phyloP scores from a whole-genome alignment of 306 rosid species.

The Vicia villosa region DNA sequence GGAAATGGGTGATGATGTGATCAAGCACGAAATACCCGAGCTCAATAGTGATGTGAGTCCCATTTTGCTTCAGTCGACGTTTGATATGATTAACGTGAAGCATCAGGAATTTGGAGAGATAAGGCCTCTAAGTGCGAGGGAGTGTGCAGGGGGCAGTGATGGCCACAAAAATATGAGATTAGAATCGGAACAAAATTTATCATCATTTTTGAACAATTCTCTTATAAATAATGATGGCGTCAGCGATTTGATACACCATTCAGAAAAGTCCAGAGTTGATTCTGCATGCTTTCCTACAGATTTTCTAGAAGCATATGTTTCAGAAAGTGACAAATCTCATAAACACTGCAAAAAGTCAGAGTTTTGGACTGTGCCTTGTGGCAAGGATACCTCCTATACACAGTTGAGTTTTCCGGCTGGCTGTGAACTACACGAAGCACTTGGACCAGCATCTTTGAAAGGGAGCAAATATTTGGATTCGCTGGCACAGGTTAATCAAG shows the following conservation, averaged over 20 bases:
- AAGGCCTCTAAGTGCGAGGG: conserved; percentile 44
- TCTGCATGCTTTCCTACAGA: conserved; percentile 54
- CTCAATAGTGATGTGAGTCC: conserved; percentile 46
- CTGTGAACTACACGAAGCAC: conserved; percentile 92
- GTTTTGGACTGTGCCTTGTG: conserved; percentile 41
- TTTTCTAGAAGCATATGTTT: conserved; percentile 48
- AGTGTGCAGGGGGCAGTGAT: conserved; percentile 35
- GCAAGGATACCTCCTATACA: conserved; percentile 35
- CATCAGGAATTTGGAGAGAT: conserved; percentile 49
- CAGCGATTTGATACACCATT: conserved; percentile 38
- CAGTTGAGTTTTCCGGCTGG: conserved; percentile 86
- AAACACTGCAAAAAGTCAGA: conserved; percentile 41
- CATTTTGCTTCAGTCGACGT: conserved; percentile 50
- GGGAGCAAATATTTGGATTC: conserved; percentile 53
- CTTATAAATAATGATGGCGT: conserved; percentile 33
- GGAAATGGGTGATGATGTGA: conserved; percentile 57
- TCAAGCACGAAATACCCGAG: conserved; percentile 57
- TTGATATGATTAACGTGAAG: conserved; percentile 50
- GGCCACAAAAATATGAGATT: conserved; percentile 51
- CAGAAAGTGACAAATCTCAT: conserved; percentile 50
- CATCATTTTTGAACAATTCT: conserved; percentile 39
- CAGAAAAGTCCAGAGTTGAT: conserved; percentile 49
- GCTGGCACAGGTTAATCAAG: conserved; percentile 49
- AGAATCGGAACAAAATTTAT: conserved; percentile 38
- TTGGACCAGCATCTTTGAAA: conserved; percentile 79